Evolutionary conservation across 352 stramenopile genomes (phyloP).

Genomic region (Thalassiosira oceanica): DNA sequence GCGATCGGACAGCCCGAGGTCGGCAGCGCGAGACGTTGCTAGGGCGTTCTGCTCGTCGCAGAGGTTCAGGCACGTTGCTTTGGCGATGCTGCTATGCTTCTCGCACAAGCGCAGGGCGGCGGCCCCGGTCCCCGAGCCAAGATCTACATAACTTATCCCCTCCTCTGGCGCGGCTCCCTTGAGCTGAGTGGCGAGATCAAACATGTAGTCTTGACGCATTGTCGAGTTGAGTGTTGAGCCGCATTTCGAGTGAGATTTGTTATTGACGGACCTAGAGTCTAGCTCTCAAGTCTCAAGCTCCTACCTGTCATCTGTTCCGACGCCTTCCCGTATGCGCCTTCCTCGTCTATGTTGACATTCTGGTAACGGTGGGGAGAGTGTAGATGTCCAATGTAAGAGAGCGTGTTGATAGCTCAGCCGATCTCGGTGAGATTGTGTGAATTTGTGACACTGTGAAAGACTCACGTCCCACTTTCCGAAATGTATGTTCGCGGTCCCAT

Average conservation of each 20-base stretch:
- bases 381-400: too few species aligned
- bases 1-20: constrained; percentile 8
- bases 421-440: too few species aligned
- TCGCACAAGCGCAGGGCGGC: constrained; percentile 25
- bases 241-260: too few species aligned
- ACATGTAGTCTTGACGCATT: constrained; percentile 63
- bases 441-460: too few species aligned
- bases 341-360: constrained; percentile 34
- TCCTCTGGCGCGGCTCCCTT: neutral
- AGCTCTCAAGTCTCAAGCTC: too few species aligned
- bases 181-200: constrained; percentile 10
- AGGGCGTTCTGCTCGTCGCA: constrained; percentile 32
- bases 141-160: constrained; percentile 19
- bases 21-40: constrained; percentile 5
- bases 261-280: too few species aligned
- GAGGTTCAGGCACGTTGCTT: constrained; percentile 31
- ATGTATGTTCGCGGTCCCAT: constrained; percentile 27
- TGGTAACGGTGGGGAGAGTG: too few species aligned
- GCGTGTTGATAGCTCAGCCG: too few species aligned
- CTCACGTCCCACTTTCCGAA: constrained; percentile 55
- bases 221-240: too few species aligned
- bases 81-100: constrained; percentile 17
- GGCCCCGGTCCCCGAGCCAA: constrained; percentile 26
- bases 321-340: constrained; percentile 46
- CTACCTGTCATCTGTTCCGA: constrained; percentile 43